phyloP scores from a whole-genome alignment of 768 basidiomycete species.

The Rhodotorula sphaerocarpa region DNA sequence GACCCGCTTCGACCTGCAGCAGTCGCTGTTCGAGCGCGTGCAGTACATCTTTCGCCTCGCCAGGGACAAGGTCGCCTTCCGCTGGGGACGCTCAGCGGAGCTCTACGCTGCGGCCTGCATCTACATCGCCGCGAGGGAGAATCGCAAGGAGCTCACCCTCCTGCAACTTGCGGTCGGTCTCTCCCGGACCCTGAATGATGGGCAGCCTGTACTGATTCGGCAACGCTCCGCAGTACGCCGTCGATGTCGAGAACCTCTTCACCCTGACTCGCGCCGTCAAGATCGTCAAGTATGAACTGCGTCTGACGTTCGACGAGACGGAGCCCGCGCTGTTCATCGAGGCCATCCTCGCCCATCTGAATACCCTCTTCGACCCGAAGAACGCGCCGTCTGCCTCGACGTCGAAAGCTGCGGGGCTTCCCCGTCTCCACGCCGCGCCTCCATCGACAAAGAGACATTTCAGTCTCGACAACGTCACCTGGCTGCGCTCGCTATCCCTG shows the following conservation, averaged over 20 bases:
- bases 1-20: constrained; percentile 4
- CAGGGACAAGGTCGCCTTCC: constrained; percentile 12
- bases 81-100: constrained; percentile 19
- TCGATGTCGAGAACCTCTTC: constrained; percentile 12
- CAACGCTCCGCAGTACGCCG: neutral
- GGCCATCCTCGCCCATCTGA: constrained; percentile 25
- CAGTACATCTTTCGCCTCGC: constrained; percentile 5
- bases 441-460: constrained; percentile 5
- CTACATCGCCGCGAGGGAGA: constrained; percentile 16
- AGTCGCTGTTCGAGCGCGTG: neutral
- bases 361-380: neutral
- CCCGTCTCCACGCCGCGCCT: neutral
- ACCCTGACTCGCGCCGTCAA: constrained; percentile 24
- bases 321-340: constrained; percentile 30
- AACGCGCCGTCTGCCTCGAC: neutral
- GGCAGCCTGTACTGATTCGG: no score
- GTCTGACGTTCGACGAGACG: constrained; percentile 15
- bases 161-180: constrained; percentile 22
- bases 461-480: neutral
- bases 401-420: neutral
- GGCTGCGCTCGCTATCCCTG: constrained; percentile 17
- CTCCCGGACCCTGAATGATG: no score
- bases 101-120: constrained; percentile 23
- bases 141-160: constrained; percentile 7
- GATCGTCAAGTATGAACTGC: constrained; percentile 16